Evolutionary conservation across 306 rosid species (phyloP).

Genomic region (Gastrolobium villosum): DNA sequence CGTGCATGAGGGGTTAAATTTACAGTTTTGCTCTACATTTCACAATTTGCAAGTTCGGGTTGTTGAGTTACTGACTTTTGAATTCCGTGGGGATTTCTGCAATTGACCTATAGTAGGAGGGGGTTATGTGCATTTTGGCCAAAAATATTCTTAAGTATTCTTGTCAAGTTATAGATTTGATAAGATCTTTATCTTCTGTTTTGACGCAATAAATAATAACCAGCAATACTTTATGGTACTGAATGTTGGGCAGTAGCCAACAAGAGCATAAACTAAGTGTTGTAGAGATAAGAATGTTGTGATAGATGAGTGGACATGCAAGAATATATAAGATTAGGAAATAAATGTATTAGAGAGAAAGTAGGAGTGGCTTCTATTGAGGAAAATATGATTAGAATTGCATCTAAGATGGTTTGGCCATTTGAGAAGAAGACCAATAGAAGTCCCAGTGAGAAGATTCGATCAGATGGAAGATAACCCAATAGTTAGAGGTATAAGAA

Average conservation of each 20-base stretch:
- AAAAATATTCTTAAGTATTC: not conserved
- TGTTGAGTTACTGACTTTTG: conserved; percentile 9
- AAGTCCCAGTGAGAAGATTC: not conserved
- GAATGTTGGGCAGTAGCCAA: not conserved
- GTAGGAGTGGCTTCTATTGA: not conserved
- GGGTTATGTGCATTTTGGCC: not conserved
- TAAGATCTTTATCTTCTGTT: conserved; percentile 22
- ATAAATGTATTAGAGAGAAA: not conserved
- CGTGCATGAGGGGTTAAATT: conserved; percentile 19
- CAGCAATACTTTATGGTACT: not conserved
- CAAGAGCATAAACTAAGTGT: conserved; percentile 26
- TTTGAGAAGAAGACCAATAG: conserved; percentile 12
- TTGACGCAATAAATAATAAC: conserved; percentile 34
- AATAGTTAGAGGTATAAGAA: conserved; percentile 20
- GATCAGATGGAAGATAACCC: not conserved
- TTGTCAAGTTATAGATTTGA: conserved; percentile 35
- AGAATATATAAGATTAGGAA: conserved; percentile 6
- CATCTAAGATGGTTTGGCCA: conserved; percentile 30
- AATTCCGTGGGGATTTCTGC: conserved; percentile 19
- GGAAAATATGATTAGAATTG: conserved; percentile 9
- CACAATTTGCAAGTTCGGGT: not conserved
- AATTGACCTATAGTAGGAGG: conserved; percentile 20
- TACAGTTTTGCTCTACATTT: not conserved
- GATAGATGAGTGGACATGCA: not conserved
- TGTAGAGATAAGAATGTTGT: conserved; percentile 26